Evolutionary conservation across 495 filamentous ascomycete genomes (phyloP).

Genomic region (Daldinia caldariorum): DNA sequence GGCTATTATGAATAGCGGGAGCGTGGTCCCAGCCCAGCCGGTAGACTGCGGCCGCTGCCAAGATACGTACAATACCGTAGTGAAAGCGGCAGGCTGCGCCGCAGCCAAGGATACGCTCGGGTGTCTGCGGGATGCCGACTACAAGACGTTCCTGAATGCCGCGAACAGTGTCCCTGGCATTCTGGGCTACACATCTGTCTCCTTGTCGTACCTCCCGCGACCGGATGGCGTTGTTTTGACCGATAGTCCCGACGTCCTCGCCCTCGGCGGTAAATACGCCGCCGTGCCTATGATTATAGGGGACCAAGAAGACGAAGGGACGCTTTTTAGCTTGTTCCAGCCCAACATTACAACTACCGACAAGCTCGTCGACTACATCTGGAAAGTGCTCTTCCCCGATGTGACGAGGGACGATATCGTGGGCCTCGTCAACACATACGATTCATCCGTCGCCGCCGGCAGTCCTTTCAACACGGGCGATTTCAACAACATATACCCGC

Average conservation of each 20-base stretch:
- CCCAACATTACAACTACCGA: constrained; percentile 68
- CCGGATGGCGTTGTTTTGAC: constrained; percentile 69
- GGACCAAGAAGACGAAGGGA: constrained; percentile 69
- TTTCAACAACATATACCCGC: constrained; percentile 72
- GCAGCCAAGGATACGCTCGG: constrained; percentile 63
- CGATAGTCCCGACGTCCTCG: constrained; percentile 64
- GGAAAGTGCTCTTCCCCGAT: constrained; percentile 64
- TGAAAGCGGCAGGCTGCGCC: constrained; percentile 68
- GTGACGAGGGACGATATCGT: constrained; percentile 57
- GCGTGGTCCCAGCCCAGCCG: constrained; percentile 68
- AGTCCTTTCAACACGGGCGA: constrained; percentile 72
- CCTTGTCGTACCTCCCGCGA: constrained; percentile 71
- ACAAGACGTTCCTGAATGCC: constrained; percentile 68
- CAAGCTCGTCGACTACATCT: constrained; percentile 68
- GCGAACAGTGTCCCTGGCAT: constrained; percentile 73
- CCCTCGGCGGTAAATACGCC: constrained; percentile 60
- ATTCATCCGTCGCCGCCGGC: constrained; percentile 59
- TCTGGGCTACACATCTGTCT: constrained; percentile 69
- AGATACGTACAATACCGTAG: constrained; percentile 70
- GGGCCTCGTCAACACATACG: constrained; percentile 66
- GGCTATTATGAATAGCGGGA: constrained; percentile 78
- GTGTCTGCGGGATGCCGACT: constrained; percentile 69
- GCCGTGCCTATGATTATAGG: constrained; percentile 68
- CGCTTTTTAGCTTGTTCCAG: constrained; percentile 69
- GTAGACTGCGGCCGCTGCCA: constrained; percentile 73